A percentile compares a stretch with the other conserved stretches of the same genome.
Conservation (phyloP, 2,329 filamentous ascomycete genomes). For the Fusarium ramigenum region DNA sequence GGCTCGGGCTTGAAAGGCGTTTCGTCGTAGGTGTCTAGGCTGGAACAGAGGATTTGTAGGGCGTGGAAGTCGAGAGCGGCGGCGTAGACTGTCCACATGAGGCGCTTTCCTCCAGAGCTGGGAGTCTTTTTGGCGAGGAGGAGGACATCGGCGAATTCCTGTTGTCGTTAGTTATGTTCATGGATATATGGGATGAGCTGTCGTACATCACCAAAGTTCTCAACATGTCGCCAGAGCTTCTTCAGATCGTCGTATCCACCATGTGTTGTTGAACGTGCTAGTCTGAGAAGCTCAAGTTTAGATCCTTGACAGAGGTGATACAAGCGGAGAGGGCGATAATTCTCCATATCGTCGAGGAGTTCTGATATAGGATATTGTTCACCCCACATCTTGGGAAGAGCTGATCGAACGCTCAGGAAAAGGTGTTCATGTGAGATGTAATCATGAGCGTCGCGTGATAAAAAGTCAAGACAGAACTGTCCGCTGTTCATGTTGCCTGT, state of each 20-base stretch:
- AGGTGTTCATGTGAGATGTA: constrained; percentile 37
- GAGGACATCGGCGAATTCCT: constrained; percentile 37
- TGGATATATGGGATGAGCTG: rapidly evolving
- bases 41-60: constrained; percentile 15
- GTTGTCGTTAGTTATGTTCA: neutral
- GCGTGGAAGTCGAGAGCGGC: constrained; percentile 35
- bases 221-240: constrained; percentile 22
- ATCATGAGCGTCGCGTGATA: constrained; percentile 31
- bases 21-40: neutral
- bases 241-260: neutral
- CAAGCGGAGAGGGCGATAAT: constrained; percentile 28
- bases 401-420: constrained; percentile 27
- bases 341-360: constrained; percentile 34
- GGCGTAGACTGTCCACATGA: constrained; percentile 39
- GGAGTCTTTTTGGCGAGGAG: constrained; percentile 2
- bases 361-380: constrained; percentile 30
- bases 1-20: neutral
- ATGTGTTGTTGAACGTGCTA: constrained; percentile 7
- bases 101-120: constrained; percentile 24
- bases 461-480: constrained; percentile 30
- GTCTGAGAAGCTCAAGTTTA: constrained; percentile 27
- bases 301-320: constrained; percentile 35
- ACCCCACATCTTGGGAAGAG: constrained; percentile 37
- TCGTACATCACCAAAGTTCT: constrained; percentile 31
- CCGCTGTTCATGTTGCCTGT: constrained; percentile 24